These are phyloP conservation scores for Artemisia annua DNA, from an alignment of 129 eudicot species.

Conservation along the genomic window DNA sequence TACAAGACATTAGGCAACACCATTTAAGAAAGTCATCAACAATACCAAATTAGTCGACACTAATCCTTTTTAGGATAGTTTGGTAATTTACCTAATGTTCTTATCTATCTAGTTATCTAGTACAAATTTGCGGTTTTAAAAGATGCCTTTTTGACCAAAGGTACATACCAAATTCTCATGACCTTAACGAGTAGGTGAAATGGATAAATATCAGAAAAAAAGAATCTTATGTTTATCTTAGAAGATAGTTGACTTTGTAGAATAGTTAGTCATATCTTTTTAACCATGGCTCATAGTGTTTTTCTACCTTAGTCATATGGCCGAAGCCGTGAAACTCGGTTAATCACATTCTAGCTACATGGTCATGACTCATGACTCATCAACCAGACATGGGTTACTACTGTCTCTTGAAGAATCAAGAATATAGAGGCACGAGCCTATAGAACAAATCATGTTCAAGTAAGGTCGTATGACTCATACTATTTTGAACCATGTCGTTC, in stretches of 20 bases:
- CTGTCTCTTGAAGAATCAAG: no score
- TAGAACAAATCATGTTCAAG: no score
- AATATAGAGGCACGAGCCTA: no score
- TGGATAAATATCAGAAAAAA: slow-evolving; percentile 10
- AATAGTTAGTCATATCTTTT: no score
- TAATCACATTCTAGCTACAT: no score
- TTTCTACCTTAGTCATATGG: no score
- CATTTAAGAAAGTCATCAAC: slow-evolving; percentile 27
- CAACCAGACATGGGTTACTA: no score
- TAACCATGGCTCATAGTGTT: no score
- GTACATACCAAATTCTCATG: slow-evolving; percentile 12
- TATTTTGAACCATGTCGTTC: no score
- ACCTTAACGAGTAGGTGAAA: slow-evolving; percentile 14
- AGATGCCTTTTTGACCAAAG: slow-evolving; percentile 15
- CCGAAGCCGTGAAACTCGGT: no score
- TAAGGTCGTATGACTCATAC: no score
- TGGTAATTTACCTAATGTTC: slow-evolving; percentile 21
- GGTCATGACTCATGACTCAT: no score
- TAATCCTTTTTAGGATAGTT: slow-evolving; percentile 11
- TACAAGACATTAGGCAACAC: slow-evolving; percentile 28
- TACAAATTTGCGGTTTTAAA: slow-evolving; percentile 2
- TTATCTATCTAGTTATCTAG: neutral
- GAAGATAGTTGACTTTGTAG: neutral
- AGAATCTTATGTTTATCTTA: neutral
- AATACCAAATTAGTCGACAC: slow-evolving; percentile 39